Base-by-base conservation (phyloP, 345 rosid species). In the Camelina hispida region DNA sequence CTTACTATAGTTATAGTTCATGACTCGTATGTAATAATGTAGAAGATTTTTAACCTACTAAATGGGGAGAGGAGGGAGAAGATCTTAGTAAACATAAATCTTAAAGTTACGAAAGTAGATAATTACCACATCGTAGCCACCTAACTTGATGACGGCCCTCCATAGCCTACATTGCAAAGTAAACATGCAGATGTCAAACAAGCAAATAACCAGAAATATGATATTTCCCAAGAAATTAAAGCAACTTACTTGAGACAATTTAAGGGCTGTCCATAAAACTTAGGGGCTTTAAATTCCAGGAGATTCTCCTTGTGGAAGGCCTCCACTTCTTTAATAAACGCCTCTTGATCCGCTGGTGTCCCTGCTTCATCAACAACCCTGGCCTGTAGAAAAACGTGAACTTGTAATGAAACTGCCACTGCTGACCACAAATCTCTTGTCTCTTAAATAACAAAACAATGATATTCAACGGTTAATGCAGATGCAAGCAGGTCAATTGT, bases 121-220 rank as follows among this genome's bases (percentile, higher is more conserved):
- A 62, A 80, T 72, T 87, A 92, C 97, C 90, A 90, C 89, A 32
- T 93, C 97, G 79, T 93, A 93, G 86, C 98, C 98, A 79, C 98
- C 98, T 82, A 93, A 70, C 76, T 72, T 89, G 78, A 90, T 83
- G 78, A 93, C 98, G 74, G 93, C 85, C 76, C 98, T 86, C 95
- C 95, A 93, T 52, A 93, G 82, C 89, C 98, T 93, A 80, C 81
- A 68, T 73, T 59, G 30, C 61, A 74, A 25, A 37, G 62, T 15
- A 56, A 79, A 53, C 46, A 72, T 17, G 35, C 6, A 70, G 11
- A 60, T 64, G 43, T 68, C 63, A 78, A 64, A 46, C 54, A 56
- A 43, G 14, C 32, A 42, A 62, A 42, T 58, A 58, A 37, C 47
- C 52, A 64, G n/a, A 40, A 37, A 62, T 52, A 66, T 2, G 5